Percentiles rank a stretch among this genome's conserved stretches.
phyloP scores from a whole-genome alignment of 148 eudicot genomes.

The Rhododendron vialii region DNA sequence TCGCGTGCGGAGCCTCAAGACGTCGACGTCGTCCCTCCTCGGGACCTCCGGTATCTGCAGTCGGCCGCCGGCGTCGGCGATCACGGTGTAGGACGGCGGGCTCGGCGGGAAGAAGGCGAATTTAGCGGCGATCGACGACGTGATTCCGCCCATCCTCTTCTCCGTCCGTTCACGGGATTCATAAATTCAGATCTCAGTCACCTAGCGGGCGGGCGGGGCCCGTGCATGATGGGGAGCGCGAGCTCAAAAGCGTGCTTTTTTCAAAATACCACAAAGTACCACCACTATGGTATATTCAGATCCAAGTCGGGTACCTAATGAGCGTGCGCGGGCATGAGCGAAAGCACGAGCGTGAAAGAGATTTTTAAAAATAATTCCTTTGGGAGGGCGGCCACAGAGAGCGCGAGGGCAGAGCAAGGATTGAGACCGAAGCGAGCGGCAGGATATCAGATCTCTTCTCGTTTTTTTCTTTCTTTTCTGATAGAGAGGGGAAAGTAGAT shows the following conservation, averaged over 20 bases:
- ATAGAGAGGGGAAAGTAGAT: too few relatives aligned
- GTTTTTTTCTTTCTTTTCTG: too few relatives aligned
- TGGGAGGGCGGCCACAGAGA: not conserved
- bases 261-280: too few relatives aligned
- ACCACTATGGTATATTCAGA: not conserved
- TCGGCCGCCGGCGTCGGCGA: conserved; percentile 40
- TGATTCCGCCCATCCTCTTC: conserved; percentile 73
- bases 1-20: conserved; percentile 55
- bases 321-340: not conserved
- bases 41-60: conserved; percentile 67
- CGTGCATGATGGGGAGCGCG: not conserved
- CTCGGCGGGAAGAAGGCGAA: conserved; percentile 92
- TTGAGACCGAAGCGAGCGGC: too few relatives aligned
- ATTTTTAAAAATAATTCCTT: not conserved
- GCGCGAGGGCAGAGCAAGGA: too few relatives aligned
- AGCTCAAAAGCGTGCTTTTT: not conserved
- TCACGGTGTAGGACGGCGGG: conserved; percentile 87
- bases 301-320: not conserved
- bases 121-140: conserved; percentile 94
- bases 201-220: not conserved
- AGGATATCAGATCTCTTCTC: too few relatives aligned
- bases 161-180: conserved; percentile 18
- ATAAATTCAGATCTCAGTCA: conserved; percentile 16
- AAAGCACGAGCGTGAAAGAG: not conserved
- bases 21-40: conserved; percentile 56